phyloP scores from a whole-genome alignment of 768 basidiomycete genomes.

The Pleurotus djamor region DNA sequence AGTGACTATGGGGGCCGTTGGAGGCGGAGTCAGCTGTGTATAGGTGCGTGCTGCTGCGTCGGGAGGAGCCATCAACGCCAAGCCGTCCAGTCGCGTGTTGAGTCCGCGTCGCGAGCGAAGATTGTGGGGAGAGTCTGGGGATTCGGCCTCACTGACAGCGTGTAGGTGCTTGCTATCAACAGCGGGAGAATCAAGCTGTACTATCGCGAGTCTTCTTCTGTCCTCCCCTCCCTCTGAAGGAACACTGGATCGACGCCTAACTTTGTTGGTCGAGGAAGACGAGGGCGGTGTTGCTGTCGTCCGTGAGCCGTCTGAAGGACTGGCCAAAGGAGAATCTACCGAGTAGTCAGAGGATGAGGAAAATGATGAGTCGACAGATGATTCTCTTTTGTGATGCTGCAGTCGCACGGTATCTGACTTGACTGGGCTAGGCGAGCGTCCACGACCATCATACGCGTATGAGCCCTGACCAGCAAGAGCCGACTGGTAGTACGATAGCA shows the following conservation, averaged over 20 bases:
- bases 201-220: constrained; percentile 65
- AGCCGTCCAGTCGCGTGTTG: constrained; percentile 39
- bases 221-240: constrained; percentile 62
- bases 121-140: constrained; percentile 21
- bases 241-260: constrained; percentile 42
- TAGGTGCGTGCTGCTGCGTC: constrained; percentile 58
- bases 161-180: constrained; percentile 18
- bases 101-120: constrained; percentile 37
- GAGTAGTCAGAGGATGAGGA: constrained; percentile 53
- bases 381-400: constrained; percentile 12
- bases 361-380: constrained; percentile 32
- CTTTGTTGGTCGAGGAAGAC: constrained; percentile 23
- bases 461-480: constrained; percentile 38
- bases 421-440: constrained; percentile 8
- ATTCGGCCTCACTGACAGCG: constrained; percentile 14
- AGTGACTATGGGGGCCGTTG: constrained; percentile 39
- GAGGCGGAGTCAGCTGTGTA: constrained; percentile 50
- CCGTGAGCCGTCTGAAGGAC: constrained; percentile 9
- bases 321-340: constrained; percentile 32
- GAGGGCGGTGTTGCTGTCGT: constrained; percentile 17
- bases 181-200: constrained; percentile 48
- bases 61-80: constrained; percentile 72
- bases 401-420: constrained; percentile 4
- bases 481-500: constrained; percentile 57
- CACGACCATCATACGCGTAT: constrained; percentile 9